phyloP scores from a whole-genome alignment of 2,329 filamentous ascomycete species.

The Meredithiella fracta region DNA sequence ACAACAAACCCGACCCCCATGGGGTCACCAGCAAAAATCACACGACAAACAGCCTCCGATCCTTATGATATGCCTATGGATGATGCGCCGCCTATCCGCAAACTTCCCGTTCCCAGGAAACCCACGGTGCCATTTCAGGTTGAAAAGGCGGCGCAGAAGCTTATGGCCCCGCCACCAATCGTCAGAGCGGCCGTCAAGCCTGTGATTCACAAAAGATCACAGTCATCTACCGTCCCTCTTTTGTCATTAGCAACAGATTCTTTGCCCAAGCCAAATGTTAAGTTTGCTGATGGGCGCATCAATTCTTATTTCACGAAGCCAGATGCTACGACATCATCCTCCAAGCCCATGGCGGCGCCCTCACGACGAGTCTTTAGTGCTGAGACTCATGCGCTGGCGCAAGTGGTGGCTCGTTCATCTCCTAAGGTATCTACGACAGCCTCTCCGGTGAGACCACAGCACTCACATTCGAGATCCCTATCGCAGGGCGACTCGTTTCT shows the following conservation, averaged over 20 bases:
- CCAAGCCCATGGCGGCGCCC: background rate
- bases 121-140: background rate
- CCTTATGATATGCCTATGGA: slow-evolving; percentile 13
- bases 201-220: background rate
- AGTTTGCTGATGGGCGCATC: slow-evolving; percentile 9
- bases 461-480: background rate
- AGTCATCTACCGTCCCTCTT: background rate
- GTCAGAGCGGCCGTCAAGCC: background rate
- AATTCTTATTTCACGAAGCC: slow-evolving; percentile 11
- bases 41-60: slow-evolving; percentile 7
- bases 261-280: slow-evolving; percentile 1
- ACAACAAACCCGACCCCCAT: background rate
- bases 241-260: too few species aligned
- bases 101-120: background rate
- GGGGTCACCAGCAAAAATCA: background rate
- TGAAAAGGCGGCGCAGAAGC: background rate
- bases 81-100: slow-evolving; percentile 11
- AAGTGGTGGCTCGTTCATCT: background rate
- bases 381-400: background rate
- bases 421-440: background rate
- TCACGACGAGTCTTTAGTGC: slow-evolving; percentile 1
- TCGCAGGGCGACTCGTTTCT: background rate
- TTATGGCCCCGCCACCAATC: background rate
- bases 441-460: background rate
- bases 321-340: background rate